These are phyloP conservation scores for Mycena sp. DNA, from an alignment of 1,284 basidiomycete genomes.

Conservation along the genomic window DNA sequence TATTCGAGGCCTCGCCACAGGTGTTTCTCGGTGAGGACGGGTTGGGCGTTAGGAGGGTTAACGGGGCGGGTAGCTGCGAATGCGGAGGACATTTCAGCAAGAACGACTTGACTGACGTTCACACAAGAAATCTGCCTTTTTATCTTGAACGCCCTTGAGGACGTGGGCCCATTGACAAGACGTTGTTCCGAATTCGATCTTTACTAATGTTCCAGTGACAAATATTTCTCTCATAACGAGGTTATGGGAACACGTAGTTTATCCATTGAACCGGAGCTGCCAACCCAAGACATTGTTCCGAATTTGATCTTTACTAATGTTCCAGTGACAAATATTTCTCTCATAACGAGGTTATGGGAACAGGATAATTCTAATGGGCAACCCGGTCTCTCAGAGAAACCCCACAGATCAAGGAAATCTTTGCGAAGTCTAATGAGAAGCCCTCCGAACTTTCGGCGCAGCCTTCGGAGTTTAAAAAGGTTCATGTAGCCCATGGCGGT, in stretches of 20 bases:
- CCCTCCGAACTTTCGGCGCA: too few species aligned
- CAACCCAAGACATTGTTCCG: not conserved
- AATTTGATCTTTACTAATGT: conserved; percentile 1
- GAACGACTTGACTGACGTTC: conserved; percentile 2
- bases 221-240: too few species aligned
- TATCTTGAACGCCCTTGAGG: conserved; percentile 4
- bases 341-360: too few species aligned
- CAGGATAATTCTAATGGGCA: too few species aligned
- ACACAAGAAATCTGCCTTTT: conserved; percentile 1
- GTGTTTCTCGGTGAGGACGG: conserved; percentile 39
- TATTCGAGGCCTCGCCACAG: conserved; percentile 44
- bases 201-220: too few species aligned
- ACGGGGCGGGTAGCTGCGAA: conserved; percentile 41
- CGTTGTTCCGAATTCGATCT: conserved; percentile 2
- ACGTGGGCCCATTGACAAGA: conserved; percentile 7
- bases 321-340: too few species aligned
- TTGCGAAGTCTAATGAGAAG: too few species aligned
- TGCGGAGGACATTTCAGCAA: conserved; percentile 1
- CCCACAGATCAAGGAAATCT: too few species aligned
- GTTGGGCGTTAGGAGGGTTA: conserved; percentile 39
- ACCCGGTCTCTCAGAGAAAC: too few species aligned
- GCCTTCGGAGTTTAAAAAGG: too few species aligned
- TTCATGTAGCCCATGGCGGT: too few species aligned
- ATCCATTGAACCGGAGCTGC: not conserved
- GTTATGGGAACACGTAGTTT: too few species aligned